A percentile compares a stretch with the other conserved stretches of the same genome.
Conservation (phyloP, 257 asterid genomes). For the Fraxinus anomala region DNA sequence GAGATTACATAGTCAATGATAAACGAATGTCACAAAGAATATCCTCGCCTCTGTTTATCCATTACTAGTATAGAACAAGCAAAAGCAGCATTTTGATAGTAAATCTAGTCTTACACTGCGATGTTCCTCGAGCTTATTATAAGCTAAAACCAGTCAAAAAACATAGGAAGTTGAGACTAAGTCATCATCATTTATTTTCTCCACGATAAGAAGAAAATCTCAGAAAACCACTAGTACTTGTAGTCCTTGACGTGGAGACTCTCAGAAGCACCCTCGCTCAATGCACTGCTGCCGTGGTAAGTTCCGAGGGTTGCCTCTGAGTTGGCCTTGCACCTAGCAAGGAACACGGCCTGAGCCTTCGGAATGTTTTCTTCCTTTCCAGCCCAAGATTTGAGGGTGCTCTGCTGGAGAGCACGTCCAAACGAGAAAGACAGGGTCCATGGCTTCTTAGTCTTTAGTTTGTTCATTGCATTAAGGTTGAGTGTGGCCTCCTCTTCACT, state of each 20-base stretch:
- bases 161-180: conserved; percentile 11
- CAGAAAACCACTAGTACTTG: conserved; percentile 53
- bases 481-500: conserved; percentile 88
- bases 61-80: not conserved
- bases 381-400: conserved; percentile 91
- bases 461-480: conserved; percentile 90
- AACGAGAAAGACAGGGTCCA: conserved; percentile 88
- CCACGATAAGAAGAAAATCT: conserved; percentile 6
- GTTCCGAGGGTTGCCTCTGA: conserved; percentile 87
- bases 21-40: too few relatives aligned
- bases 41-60: too few relatives aligned
- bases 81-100: not conserved
- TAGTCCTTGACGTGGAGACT: conserved; percentile 90
- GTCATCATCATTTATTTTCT: conserved; percentile 5
- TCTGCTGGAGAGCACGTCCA: conserved; percentile 93
- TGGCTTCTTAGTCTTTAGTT: conserved; percentile 74
- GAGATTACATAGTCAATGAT: too few relatives aligned
- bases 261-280: conserved; percentile 82
- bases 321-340: conserved; percentile 80
- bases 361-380: conserved; percentile 70
- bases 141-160: conserved; percentile 16
- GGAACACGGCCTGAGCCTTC: conserved; percentile 80
- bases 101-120: not conserved
- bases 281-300: conserved; percentile 50
- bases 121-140: conserved; percentile 32